Base-by-base conservation (phyloP, 345 rosid genomes). In the Salix viminalis region DNA sequence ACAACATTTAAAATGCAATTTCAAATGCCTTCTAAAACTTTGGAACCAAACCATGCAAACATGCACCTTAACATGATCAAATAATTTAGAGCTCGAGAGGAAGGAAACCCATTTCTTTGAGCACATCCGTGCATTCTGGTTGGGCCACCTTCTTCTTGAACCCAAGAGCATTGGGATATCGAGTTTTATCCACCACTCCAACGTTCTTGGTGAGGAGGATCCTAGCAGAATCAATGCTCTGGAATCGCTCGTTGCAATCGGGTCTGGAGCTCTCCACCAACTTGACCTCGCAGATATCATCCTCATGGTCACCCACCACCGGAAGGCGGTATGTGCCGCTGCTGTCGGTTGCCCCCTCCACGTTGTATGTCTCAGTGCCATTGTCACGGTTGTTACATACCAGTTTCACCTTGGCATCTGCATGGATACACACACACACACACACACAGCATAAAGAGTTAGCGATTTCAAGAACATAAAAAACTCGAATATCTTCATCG, bases 91-190 rank as follows among this genome's bases (percentile, higher is more conserved):
- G 52, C 28, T 77, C 30, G 44, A 76, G 13, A 77, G 77, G 77
- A 67, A 67, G 56, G 72, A 78, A 78, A 9, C 83, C 83, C 76
- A 80, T 64, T 5, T 75, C 72, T 7, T 32, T 2, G 39, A 80
- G 71, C 52, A 75, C 34, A 21, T 71, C 7, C 2, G 14, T 72
- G 65, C 83, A 80, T 8, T 42, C 48, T 11, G 68, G 54, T 18
- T 32, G 12, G 32, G 79, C 79, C 11, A 16, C 46, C 21, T 54
- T 26, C 7, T 13, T 50, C 79, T 16, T 75, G 75, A 15, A 80
- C 56, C 83, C 83, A 37, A 80, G 39, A 61, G 75, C 44, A 65
- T 75, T 80, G 62, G 72, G 76, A 23, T 30, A 80, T 6, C 83
- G 79, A 14, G 12, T 30, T n/a, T 41, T 39, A 19, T 75, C 28